Percentiles rank a stretch among this genome's conserved stretches.
These are phyloP conservation scores for Populus hybrid DNA, from an alignment of 441 rosid genomes.

Conservation along the genomic window DNA sequence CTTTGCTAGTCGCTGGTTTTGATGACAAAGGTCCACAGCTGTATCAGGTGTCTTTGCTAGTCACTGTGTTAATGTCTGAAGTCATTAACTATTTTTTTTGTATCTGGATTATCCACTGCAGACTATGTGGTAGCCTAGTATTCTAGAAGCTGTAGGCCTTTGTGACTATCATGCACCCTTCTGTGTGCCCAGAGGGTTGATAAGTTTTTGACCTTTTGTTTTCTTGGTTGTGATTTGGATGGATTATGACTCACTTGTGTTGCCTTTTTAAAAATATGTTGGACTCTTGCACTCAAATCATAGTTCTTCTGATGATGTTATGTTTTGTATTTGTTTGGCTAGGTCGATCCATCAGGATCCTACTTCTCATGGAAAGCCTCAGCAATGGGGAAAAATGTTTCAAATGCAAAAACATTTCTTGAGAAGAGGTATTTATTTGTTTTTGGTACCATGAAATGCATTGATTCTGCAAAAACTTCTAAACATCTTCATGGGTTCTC, in stretches of 20 bases:
- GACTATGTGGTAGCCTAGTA: conserved; percentile 5
- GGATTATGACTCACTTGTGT: neutral
- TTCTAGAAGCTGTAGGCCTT: neutral
- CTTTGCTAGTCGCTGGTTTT: conserved; percentile 16
- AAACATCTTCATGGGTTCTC: neutral
- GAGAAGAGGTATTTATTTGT: conserved; percentile 69
- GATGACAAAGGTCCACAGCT: conserved; percentile 16
- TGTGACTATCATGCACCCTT: neutral
- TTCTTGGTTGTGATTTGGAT: neutral
- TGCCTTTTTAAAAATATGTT: neutral
- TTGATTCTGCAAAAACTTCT: neutral
- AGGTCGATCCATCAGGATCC: conserved; percentile 99
- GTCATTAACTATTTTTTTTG: too few relatives aligned
- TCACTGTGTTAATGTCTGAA: too few relatives aligned
- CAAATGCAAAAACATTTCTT: conserved; percentile 96
- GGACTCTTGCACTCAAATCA: neutral
- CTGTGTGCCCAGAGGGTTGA: neutral
- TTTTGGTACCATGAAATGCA: neutral
- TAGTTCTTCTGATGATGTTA: conserved; percentile 1
- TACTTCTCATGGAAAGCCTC: conserved; percentile 99
- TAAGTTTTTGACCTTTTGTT: neutral
- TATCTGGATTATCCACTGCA: conserved; percentile 1
- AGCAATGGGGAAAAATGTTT: conserved; percentile 98
- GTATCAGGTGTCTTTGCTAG: neutral
- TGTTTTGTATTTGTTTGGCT: conserved; percentile 6